Base-by-base conservation (phyloP, 2,329 filamentous ascomycete species). In the Acarospora socialis region DNA sequence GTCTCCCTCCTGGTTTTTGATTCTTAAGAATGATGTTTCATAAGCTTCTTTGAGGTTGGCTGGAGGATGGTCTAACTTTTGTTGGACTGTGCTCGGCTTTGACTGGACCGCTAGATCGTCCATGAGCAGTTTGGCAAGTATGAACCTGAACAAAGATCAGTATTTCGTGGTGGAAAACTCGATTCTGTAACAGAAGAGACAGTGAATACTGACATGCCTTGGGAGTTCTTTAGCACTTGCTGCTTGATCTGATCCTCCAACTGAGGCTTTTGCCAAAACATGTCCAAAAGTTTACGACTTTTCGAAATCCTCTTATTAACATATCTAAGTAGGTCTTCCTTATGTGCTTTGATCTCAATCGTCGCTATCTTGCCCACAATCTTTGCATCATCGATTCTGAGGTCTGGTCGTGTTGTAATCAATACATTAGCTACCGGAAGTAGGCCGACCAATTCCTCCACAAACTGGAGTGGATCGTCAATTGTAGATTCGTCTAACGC, bases 21-120 rank as follows among this genome's bases (percentile, higher is more conserved):
- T 30, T 20, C 28, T 20, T 9, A 14, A 9, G 10, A 30, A 9
- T 7, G 28, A 30, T 7, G 7, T 20, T 12, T 30, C 28, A 18
- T 30, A 30, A 9, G 28, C 28, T 30, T 30, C 7, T 7, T 20
- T 21, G 7, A 30, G 28, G 28, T 30, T 22, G 7, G 9, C 10
- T 9, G 28, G 28, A 21, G 28, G 28, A 22, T 30, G 10, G 28
- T 30, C 17, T 18, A 30, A 22, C 15, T 30, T 30, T 8, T 30
- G 10, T 22, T 22, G 7, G 28, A 30, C 7, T 18, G 10, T 22
- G 10, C 9, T 21, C 10, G 14, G 28, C 28, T 7, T 30, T 9
- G 12, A 9, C 15, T 7, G 17, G 9, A 9, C 17, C 23, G 7
- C 28, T 10, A 30, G 9, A 14, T 30, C 28, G 17, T 30, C 28